Base-by-base conservation (phyloP, 306 rosid genomes). In the Abrus precatorius region DNA sequence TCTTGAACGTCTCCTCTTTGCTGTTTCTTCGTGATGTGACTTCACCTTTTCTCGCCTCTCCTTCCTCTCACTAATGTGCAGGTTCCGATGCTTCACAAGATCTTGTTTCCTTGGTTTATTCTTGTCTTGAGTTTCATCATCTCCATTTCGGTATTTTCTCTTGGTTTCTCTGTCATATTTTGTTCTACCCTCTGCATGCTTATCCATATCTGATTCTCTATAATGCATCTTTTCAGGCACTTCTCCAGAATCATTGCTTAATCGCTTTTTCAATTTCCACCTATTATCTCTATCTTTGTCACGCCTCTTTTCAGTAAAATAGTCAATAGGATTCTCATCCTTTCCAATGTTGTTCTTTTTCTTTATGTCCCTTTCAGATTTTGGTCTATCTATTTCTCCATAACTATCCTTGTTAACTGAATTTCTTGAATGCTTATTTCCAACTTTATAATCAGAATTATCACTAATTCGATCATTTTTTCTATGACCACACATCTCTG, bases 1-100 rank as follows among this genome's bases (percentile, higher is more conserved):
- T 88, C 89, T 89, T 49, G 95, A 87, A 30, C 88, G 74, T 87
- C 90, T 89, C 84, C 87, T 87, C 88, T 90, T 88, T 69, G 28
- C 54, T 82, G 81, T 85, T 61, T 90, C 97, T 86, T 86, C 92
- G 77, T 66, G 47, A 87, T 20, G 87, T 43, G 89, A 79, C 57
- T 82, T 88, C 63, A 69, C 80, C 69, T 63, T 74, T 64, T 85
- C 90, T 69, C 72, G 80, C 81, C 85, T 80, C 82, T 86, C 86
- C 80, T 84, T 88, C 76, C 86, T 91, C 52, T 82, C 89, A 67
- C 72, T 69, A 81, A 38, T 75, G 53, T 84, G 88, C 9, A 69
- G 59, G 33, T 71, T 81, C 63, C 14, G 74, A 69, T 79, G 91
- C 61, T 86, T 87, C 49, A 79, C 86, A 8, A 75, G 57, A 76